Base-by-base conservation (phyloP, 495 filamentous ascomycete genomes). In the Talaromyces nanjingensis region DNA sequence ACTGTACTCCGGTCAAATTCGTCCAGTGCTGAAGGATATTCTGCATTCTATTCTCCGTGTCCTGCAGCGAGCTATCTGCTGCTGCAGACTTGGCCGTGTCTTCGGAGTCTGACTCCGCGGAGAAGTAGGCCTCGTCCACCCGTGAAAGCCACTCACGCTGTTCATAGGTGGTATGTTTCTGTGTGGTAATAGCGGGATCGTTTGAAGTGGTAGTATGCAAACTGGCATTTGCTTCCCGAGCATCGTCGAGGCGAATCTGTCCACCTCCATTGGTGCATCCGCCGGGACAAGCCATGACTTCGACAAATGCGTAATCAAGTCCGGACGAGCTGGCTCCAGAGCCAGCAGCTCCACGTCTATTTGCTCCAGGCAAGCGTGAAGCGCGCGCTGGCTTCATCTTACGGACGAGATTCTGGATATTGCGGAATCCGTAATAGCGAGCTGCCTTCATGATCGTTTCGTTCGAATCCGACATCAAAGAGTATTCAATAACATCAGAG, bases 211-310 rank as follows among this genome's bases (percentile, higher is more conserved):
- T 33, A 11, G 52, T 54, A 60, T 69, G 67, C n/a, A 68, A 34
- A 37, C 49, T 39, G 8, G 63, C 63, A 27, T 56, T 67, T 37
- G 53, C 65, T 60, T 76, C 73, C 37, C 72, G 65, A 22, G 88
- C 82, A 72, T 98, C 94, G 45, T 89, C 89, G 20, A 88, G 86
- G 64, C 96, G 93, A 64, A 98, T 88, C 79, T 98, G 94, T 0
- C 94, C 94, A 24, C 94, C 94, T 0, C 94, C 94, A 70, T 98
- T 98, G 57, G 94, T 98, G 73, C 94, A 98, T 1, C 94, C 94
- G 9, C 96, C 94, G 0, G 94, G 94, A 75, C 94, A 98, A 29
- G 94, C 94, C 94, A 98, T 98, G 37, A 98, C 96, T 71, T 98
- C 94, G 11, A 98, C 91, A 75, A 96, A 98, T 24, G 86, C 85